A percentile compares a stretch with the other conserved stretches of the same genome.
These are phyloP conservation scores for Trichomonas tenax DNA, from an alignment of 208 protist species.

Conservation along the genomic window DNA sequence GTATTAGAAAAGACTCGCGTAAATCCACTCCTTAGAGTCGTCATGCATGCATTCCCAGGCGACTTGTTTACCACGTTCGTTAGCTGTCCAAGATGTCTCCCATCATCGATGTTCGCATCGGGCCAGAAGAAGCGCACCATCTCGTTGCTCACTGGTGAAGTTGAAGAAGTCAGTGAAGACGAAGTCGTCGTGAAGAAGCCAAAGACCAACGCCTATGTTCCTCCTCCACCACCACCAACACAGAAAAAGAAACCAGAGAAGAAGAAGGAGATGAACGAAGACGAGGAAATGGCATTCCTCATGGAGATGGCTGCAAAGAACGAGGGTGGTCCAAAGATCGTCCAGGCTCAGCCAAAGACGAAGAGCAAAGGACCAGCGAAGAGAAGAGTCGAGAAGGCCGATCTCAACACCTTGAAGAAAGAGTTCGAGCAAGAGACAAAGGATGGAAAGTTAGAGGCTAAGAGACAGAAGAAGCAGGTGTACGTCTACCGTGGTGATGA, in stretches of 20 bases:
- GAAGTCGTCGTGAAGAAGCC: not conserved
- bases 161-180: not conserved
- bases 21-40: not conserved
- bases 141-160: not conserved
- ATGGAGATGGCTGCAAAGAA: not conserved
- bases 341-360: not conserved
- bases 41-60: not conserved
- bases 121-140: not conserved
- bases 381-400: not conserved
- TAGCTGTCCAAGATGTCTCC: not conserved
- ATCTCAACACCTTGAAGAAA: not conserved
- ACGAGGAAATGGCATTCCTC: not conserved
- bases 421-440: not conserved
- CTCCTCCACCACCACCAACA: not conserved
- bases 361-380: not conserved
- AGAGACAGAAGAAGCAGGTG: not conserved
- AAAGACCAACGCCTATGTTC: not conserved
- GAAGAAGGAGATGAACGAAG: not conserved
- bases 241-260: not conserved
- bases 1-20: not conserved
- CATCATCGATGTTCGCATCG: not conserved
- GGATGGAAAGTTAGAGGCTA: not conserved
- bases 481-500: not conserved
- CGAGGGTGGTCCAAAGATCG: not conserved
- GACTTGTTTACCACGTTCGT: not conserved